These are phyloP conservation scores for Penicillium aurantiogriseum DNA, from an alignment of 2,329 filamentous ascomycete species.

Conservation along the genomic window DNA sequence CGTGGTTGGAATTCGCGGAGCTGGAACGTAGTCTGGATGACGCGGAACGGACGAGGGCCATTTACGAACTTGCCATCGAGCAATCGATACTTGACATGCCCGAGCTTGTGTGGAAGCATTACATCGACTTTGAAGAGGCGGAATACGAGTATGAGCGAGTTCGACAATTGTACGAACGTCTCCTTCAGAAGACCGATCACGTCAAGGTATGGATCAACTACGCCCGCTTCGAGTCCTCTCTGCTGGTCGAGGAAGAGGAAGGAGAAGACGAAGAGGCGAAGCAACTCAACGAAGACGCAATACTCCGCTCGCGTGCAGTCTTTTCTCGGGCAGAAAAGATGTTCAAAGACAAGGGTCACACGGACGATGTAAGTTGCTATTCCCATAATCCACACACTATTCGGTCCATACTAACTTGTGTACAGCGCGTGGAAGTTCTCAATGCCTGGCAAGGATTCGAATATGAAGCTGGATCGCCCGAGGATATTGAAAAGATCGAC, in stretches of 20 bases:
- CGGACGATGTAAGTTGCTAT: conserved; percentile 65
- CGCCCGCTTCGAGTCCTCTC: conserved; percentile 96
- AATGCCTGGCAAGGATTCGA: conserved; percentile 94
- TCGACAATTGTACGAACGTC: conserved; percentile 78
- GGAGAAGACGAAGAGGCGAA: conserved; percentile 62
- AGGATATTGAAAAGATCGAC: conserved; percentile 78
- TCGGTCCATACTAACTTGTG: conserved; percentile 33
- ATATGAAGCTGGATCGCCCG: conserved; percentile 71
- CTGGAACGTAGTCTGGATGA: conserved; percentile 90
- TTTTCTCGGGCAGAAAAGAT: conserved; percentile 82
- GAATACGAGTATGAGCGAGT: conserved; percentile 86
- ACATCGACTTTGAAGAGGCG: conserved; percentile 98
- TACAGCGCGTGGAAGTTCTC: conserved; percentile 76
- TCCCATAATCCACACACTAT: background rate
- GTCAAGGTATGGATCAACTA: conserved; percentile 99
- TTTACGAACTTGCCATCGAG: conserved; percentile 84
- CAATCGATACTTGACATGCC: conserved; percentile 92
- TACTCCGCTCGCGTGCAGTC: conserved; percentile 73
- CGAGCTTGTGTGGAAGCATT: conserved; percentile 94
- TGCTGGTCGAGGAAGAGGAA: conserved; percentile 64
- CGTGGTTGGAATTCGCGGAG: conserved; percentile 96
- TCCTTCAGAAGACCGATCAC: conserved; percentile 93
- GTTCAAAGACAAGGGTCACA: conserved; percentile 86
- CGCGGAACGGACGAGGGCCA: conserved; percentile 78
- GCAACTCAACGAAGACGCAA: conserved; percentile 76